Evolutionary conservation across 306 rosid genomes (phyloP).

Genomic region (Arachis stenosperma): DNA sequence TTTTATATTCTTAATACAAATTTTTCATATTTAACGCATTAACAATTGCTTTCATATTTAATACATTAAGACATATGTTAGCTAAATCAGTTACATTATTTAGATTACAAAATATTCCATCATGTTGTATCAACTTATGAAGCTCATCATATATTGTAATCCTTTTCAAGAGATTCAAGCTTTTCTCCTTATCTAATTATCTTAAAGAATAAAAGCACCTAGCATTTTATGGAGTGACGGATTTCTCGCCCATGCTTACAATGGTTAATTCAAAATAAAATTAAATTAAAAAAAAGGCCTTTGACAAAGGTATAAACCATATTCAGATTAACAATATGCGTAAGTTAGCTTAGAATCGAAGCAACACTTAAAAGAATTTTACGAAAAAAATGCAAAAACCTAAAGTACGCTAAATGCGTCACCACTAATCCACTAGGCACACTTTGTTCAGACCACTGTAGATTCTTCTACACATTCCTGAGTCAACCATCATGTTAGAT

Average conservation of each 20-base stretch:
- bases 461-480: not conserved
- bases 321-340: not conserved
- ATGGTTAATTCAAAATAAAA: not conserved
- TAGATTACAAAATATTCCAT: too few relatives aligned
- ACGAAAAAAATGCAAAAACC: not conserved
- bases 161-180: not conserved
- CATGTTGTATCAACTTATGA: too few relatives aligned
- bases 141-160: too few relatives aligned
- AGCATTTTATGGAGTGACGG: not conserved
- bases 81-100: too few relatives aligned
- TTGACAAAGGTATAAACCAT: not conserved
- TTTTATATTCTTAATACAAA: too few relatives aligned
- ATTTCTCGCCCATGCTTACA: not conserved
- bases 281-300: too few relatives aligned
- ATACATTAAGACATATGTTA: too few relatives aligned
- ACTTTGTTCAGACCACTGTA: not conserved
- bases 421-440: not conserved
- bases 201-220: not conserved
- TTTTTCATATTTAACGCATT: too few relatives aligned
- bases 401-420: slow-evolving; percentile 7
- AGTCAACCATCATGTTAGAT: slow-evolving; percentile 14
- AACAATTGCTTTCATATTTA: too few relatives aligned
- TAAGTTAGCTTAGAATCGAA: slow-evolving; percentile 25
- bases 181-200: not conserved
- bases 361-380: slow-evolving; percentile 1